These are phyloP conservation scores for Eucalyptus decipiens DNA, from an alignment of 345 rosid species.

Conservation along the genomic window DNA sequence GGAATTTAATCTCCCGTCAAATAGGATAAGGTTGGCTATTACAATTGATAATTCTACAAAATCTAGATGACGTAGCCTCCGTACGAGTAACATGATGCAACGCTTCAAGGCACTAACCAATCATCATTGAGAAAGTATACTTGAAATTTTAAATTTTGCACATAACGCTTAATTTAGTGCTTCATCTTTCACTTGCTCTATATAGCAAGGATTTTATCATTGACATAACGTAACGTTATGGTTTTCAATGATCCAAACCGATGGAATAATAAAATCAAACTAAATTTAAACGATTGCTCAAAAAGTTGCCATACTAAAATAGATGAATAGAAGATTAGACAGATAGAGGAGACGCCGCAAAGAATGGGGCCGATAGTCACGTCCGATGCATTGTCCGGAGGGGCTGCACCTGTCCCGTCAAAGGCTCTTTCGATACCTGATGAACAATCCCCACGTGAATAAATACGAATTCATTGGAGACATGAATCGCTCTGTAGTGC, in stretches of 20 bases:
- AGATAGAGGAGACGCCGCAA: neutral
- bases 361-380: neutral
- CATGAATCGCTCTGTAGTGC: neutral
- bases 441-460: neutral
- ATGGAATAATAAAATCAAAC: neutral
- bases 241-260: neutral
- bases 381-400: fast-evolving
- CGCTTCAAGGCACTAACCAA: neutral
- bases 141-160: neutral
- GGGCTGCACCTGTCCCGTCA: neutral
- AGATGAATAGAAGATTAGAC: neutral
- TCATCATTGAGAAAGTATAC: neutral
- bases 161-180: neutral
- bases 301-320: neutral
- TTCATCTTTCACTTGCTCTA: too few species aligned
- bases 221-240: neutral
- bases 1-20: neutral
- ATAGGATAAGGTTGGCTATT: neutral
- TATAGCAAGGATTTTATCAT: neutral
- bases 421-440: neutral
- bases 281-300: neutral
- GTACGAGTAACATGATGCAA: neutral
- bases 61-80: neutral
- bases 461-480: neutral
- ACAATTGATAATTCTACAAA: neutral